These are phyloP conservation scores for Aureobasidium uvarum DNA, from an alignment of 2,329 filamentous ascomycete genomes.

Conservation along the genomic window DNA sequence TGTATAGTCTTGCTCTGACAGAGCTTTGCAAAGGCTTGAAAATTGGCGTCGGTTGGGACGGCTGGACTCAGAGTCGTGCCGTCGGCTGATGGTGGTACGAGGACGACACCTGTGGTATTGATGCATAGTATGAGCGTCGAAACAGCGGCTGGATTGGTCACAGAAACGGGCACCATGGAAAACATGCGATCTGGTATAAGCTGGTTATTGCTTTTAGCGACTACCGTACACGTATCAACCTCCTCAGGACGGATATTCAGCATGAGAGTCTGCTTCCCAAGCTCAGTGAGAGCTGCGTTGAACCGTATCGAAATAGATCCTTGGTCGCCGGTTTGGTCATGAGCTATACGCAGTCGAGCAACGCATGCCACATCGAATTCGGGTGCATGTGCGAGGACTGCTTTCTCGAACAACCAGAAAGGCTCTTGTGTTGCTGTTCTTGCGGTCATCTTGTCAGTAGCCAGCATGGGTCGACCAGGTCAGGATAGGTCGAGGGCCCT, in stretches of 20 bases:
- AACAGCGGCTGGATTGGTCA: slow-evolving; percentile 13
- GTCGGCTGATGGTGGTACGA: not conserved
- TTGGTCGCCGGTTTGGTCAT: not conserved
- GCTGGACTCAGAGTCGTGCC: not conserved
- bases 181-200: slow-evolving; percentile 14
- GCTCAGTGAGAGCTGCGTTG: not conserved
- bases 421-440: not conserved
- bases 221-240: slow-evolving; percentile 20
- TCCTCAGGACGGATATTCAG: slow-evolving; percentile 8
- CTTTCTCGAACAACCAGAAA: slow-evolving; percentile 15
- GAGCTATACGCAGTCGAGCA: slow-evolving; percentile 8
- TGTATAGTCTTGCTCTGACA: slow-evolving; percentile 17
- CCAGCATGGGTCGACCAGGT: not conserved
- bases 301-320: slow-evolving; percentile 5
- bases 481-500: not conserved
- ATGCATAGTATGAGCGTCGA: slow-evolving; percentile 2
- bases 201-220: slow-evolving; percentile 5
- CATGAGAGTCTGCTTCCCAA: not conserved
- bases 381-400: slow-evolving; percentile 11
- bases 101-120: slow-evolving; percentile 1
- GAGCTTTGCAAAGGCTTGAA: not conserved
- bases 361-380: slow-evolving; percentile 9
- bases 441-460: not conserved
- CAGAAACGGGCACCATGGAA: slow-evolving; percentile 9
- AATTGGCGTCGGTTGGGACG: not conserved